Base-by-base conservation (phyloP, 441 rosid genomes). In the Raphanus hybrid region DNA sequence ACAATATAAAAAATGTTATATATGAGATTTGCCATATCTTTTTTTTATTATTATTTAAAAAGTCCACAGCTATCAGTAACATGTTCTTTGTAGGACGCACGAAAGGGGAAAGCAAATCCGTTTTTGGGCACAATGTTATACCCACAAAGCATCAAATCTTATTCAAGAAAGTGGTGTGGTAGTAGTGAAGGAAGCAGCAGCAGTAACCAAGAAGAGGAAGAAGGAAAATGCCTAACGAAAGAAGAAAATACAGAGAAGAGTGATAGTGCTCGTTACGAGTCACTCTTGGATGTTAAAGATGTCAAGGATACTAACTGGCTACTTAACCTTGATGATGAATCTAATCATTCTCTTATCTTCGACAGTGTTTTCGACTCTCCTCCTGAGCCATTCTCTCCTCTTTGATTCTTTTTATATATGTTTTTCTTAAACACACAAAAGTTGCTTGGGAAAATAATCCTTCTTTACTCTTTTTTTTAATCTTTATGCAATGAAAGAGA, bases 291-390 rank as follows among this genome's bases (percentile, higher is more conserved):
- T 74, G 78, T 69, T 63, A 69, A 69, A 69, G 82, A 78, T 73
- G 82, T 78, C 1, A 78, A 73, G 43, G 82, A 78, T 43, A 78
- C 82, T 27, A 74, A 78, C 71, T 78, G 82, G 82, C 67, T 78
- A 54, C 78, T 74, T 57, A 74, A 57, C 71, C 68, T 78, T 63
- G 82, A 78, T 69, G 82, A 69, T 63, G 82, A 78, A 1, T 6
- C 74, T 39, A 37, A 64, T 54, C 78, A 69, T 6, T 73, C 70
- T 55, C 78, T 74, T 55, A 55, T 74, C 78, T 78, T 78, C 12
- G 82, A 78, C 43, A 74, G 70, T 69, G 63, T 70, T 41, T 78
- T 78, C 9, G 82, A 74, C 32, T 74, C 82, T 43, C 82, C 82
- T 69, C 82, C 82, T 69, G 82, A 78, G 9, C 78, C 63, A 7